Conservation (phyloP, 2,329 filamentous ascomycete genomes). For the Teratosphaeriaceae sp. region DNA sequence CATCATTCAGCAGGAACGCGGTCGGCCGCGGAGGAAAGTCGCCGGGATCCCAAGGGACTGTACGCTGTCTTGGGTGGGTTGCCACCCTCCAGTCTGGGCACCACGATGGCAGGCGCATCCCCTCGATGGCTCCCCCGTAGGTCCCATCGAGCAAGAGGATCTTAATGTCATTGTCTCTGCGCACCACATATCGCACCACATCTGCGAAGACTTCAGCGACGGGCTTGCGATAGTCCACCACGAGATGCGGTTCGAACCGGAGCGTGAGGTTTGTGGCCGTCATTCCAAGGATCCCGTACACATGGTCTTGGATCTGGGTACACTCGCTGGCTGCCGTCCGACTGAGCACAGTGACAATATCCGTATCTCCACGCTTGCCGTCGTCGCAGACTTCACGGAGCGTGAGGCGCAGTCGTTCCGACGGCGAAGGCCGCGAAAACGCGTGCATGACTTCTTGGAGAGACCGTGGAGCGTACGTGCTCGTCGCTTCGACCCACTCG, state of each 20-base stretch:
- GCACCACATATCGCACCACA: not conserved
- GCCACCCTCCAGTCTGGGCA: not conserved
- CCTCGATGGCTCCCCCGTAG: not conserved
- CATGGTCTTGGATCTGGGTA: not conserved
- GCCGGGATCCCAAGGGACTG: not conserved
- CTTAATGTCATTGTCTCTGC: not conserved
- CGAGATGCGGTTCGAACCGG: not conserved
- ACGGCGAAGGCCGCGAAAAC: not conserved
- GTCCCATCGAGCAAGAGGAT: not conserved
- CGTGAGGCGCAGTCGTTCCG: not conserved
- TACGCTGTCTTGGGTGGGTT: not conserved
- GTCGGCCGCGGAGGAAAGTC: not conserved
- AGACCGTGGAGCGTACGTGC: not conserved
- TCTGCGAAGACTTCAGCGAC: not conserved
- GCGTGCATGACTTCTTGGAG: not conserved
- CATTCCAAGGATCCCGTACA: not conserved
- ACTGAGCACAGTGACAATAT: not conserved
- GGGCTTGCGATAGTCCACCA: not conserved
- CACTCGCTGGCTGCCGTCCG: not conserved
- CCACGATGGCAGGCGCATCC: not conserved
- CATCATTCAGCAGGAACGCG: not conserved
- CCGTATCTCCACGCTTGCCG: not conserved
- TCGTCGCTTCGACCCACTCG: not conserved
- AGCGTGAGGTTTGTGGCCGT: not conserved
- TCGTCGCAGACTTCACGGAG: not conserved